Base-by-base conservation (phyloP, 495 filamentous ascomycete species). In the Hamigera avellanea region DNA sequence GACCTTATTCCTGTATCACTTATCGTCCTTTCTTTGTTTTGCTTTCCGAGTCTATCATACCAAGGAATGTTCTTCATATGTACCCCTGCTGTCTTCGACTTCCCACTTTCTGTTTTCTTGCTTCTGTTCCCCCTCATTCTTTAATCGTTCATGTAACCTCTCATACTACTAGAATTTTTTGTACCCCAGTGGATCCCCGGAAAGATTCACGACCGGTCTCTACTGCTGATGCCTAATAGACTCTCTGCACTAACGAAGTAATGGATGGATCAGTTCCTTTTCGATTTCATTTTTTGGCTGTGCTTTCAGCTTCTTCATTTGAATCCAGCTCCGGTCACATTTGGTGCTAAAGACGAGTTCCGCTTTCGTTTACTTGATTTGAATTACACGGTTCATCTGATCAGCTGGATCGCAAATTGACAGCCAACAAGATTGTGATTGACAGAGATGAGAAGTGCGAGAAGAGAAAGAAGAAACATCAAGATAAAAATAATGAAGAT, bases 181-280 rank as follows among this genome's bases (percentile, higher is more conserved):
- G n/a, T 23, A 9, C 42, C 44, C 42, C 40, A 44, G 45, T 46
- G 44, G 46, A 46, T 47, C 48, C 38, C 37, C 26, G 36, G 34
- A 45, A 14, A 33, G 41, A 44, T 41, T 42, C 40, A 52, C 45
- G 46, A 48, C 43, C 50, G 48, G 41, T 57, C 43, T 38, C 45
- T 50, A 46, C 35, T 52, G 53, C 39, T 39, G 41, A 51, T 57
- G 47, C 53, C 42, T 42, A 41, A 57, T 57, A 57, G 50, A 54
- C 5, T 23, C 21, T 44, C 43, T 35, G 43, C 37, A 44, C 39
- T 51, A 32, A 49, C 39, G 43, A 43, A 19, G 35, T 45, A 42
- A 48, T 41, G 44, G 47, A 37, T 41, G 12, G 23, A 23, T 23
- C 21, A 23, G n/a, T n/a, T n/a, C n/a, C n/a, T 23, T 23, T 23